These are phyloP conservation scores for Sesbania bispinosa DNA, from an alignment of 306 rosid species.

Conservation along the genomic window DNA sequence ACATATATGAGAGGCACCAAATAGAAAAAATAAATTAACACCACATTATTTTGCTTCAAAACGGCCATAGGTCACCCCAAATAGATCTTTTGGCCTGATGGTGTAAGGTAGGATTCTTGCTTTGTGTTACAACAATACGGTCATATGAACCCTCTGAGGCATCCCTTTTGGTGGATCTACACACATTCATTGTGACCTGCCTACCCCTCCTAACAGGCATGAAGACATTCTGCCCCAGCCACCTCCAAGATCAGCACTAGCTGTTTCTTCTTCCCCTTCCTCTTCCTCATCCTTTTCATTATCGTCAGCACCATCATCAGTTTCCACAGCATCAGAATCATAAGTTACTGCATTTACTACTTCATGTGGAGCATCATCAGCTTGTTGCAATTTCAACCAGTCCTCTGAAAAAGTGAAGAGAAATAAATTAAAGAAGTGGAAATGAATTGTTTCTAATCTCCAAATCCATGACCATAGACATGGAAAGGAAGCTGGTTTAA, in stretches of 20 bases:
- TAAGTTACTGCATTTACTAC: too few relatives aligned
- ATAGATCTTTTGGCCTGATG: conserved; percentile 67
- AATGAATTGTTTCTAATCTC: neutral
- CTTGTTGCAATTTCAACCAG: conserved; percentile 30
- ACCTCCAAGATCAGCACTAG: conserved; percentile 74
- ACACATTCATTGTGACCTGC: conserved; percentile 71
- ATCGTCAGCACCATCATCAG: conserved; percentile 32
- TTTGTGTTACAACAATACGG: conserved; percentile 64
- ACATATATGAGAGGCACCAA: neutral
- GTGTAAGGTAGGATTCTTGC: conserved; percentile 76
- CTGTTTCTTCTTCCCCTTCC: conserved; percentile 31
- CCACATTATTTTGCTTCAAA: conserved; percentile 23
- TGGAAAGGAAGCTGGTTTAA: neutral
- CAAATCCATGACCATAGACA: too few relatives aligned
- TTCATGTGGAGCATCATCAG: neutral
- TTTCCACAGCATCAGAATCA: too few relatives aligned
- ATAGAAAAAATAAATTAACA: conserved; percentile 6
- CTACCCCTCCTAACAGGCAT: conserved; percentile 75
- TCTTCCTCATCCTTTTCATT: conserved; percentile 18
- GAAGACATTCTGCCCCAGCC: conserved; percentile 92
- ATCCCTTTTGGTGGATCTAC: conserved; percentile 67
- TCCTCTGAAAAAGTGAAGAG: conserved; percentile 46
- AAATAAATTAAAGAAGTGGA: conserved; percentile 3
- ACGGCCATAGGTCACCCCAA: conserved; percentile 97
- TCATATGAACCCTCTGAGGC: conserved; percentile 73